phyloP scores from a whole-genome alignment of 768 basidiomycete genomes.

The Serpula lacrymans region DNA sequence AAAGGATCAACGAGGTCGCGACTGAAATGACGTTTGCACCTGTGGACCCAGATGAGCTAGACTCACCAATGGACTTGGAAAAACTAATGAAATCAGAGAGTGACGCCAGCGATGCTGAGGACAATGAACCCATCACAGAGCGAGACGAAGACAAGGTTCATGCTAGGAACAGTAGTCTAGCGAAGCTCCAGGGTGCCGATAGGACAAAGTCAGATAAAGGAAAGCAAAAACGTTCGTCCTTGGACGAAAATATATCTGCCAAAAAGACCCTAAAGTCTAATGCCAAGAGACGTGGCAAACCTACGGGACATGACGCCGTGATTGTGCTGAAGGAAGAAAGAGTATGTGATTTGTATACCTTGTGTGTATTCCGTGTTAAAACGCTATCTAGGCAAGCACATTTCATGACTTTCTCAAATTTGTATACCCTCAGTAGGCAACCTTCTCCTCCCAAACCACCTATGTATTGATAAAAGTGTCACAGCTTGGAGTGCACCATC shows the following conservation, averaged over 20 bases:
- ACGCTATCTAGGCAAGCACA: constrained; percentile 54
- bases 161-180: constrained; percentile 52
- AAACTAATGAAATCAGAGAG: constrained; percentile 30
- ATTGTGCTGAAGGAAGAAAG: constrained; percentile 90
- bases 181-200: constrained; percentile 50
- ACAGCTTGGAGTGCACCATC: constrained; percentile 84
- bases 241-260: too few species aligned
- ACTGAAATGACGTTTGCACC: constrained; percentile 62
- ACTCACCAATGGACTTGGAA: constrained; percentile 38
- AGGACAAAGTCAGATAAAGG: constrained; percentile 9
- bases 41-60: constrained; percentile 49
- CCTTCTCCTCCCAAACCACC: not conserved
- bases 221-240: constrained; percentile 20
- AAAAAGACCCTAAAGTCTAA: constrained; percentile 38
- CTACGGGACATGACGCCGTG: constrained; percentile 69
- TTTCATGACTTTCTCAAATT: constrained; percentile 95
- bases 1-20: constrained; percentile 35
- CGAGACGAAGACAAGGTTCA: constrained; percentile 25
- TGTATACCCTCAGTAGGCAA: constrained; percentile 84
- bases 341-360: constrained; percentile 31
- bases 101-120: constrained; percentile 35
- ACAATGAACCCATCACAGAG: constrained; percentile 21
- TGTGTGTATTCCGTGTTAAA: constrained; percentile 1
- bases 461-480: constrained; percentile 5
- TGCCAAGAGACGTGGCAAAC: constrained; percentile 38